Base-by-base conservation (phyloP, 179 eudicot species). In the Beta lomatogona region DNA sequence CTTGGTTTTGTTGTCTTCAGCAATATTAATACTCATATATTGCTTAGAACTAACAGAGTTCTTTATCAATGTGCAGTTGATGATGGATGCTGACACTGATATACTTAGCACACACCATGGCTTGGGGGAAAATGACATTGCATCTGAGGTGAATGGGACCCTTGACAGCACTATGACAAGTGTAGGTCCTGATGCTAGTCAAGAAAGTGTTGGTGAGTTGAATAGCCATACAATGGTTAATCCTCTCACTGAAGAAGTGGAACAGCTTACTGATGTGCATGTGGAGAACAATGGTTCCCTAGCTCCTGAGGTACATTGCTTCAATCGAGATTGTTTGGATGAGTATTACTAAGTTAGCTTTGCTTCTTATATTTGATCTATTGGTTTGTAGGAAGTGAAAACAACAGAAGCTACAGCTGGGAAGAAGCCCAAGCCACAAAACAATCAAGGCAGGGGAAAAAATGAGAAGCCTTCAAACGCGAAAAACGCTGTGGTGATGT, bases 41-140 rank as follows among this genome's bases (percentile, higher is more conserved):
- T 75, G 18, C 52, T 54, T 21, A 63, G 52, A 69, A 57, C 41
- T 78, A 44, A 84, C 61, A 76, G 53, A 6, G n/a, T 67, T 7
- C 50, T 25, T 21, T 83, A 36, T 80, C 57, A 68, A 67, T 82
- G 65, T 80, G 67, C 75, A 89, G 90, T 53, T 58, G 53, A 64
- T 83, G 77, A 89, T 91, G 93, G 97, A 92, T 76, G 86, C 86
- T 80, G 87, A 87, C 76, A 81, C 82, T 63, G 61, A 75, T 67
- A 80, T 83, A 28, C 53, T 66, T 72, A 60, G 59, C 50, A 80
- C 79, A 66, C 75, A 79, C 82, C 79, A 79, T 70, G 70, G 25
- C 77, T 63, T 71, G 53, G 79, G 54, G 36, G 71, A 73, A 9
- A 85, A 78, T 71, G 60, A 57, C 55, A 58, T 76, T 73, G 73